Base-by-base conservation (phyloP, 345 rosid species). In the Dipteronia dyeriana region DNA sequence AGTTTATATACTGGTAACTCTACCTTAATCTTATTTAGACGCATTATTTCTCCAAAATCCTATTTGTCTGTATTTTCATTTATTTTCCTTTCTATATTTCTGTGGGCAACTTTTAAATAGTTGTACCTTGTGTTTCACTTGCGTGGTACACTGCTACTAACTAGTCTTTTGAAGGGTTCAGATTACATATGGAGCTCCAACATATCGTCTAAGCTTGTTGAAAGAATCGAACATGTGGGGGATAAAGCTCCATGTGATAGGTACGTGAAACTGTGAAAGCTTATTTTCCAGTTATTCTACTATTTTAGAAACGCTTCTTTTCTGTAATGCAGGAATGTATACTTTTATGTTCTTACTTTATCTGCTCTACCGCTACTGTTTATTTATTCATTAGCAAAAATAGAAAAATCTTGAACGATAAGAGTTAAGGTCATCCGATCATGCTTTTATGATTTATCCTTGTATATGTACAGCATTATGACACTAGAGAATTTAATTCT, bases 151-250 rank as follows among this genome's bases (percentile, higher is more conserved):
- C n/a, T n/a, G 53, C 63, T 22, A 51, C 66, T 49, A 39, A 72
- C 78, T 74, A 34, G 25, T 59, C 41, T 41, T 64, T 43, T 34
- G 59, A 82, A 70, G 73, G 60, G 57, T 84, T 79, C 82, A 94
- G 97, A 85, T 92, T 76, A 92, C 98, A 14, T 94, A 94, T 81
- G 98, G 97, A 84, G 90, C 97, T 71, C 98, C 97, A 0, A 71
- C 63, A 17, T 92, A 92, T 79, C 97, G 97, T 49, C 80, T 90
- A 22, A 74, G 78, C 47, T 79, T 90, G 75, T 76, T 92, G 70
- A 82, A 79, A 76, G 93, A 92, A 6, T 87, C 90, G 5, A 77
- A 80, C 85, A 56, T 53, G n/a, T 90, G 97, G 97, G 74, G 79
- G 53, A 86, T 86, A 14, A 89, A 86, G 79, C 87, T 92, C 72